Evolutionary conservation across 805 yeast species (phyloP), one percentile per base, ranked within the genome.

Genomic region (Saturnispora halmiae): DNA sequence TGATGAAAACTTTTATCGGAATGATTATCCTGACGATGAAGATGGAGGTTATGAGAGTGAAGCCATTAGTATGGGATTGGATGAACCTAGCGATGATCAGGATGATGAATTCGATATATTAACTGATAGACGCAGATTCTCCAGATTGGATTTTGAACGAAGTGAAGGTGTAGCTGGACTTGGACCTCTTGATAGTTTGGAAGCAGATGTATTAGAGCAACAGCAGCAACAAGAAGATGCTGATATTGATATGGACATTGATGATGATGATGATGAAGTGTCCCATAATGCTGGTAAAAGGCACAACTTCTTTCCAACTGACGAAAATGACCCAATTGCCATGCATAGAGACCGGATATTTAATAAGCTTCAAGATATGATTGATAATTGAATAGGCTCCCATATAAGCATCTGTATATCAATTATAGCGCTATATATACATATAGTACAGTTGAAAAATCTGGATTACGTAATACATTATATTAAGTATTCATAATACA

Each of bases 1-100:
- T 54, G 95, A 95, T 16, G 98, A 90, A 62, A 86, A 83, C 41
- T 88, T 79, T 54, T 90, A 90, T 56, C 76, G 77, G 51, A 90
- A 92, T 59, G 97, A 90, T 54, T 90, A 90, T 54, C 97, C 97
- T 0, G 95, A 86, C 34, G 96, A 88, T 54, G 96, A 86, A 47
- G 90, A 83, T 51, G 86, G 77, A 8, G 77, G 59, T 11, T 60
- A 60, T 51, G 52, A 53, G 36, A 40, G 46, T 22, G 69, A 54
- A 10, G 51, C 51, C 48, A 51, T 51, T 40, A 50, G 52, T 3
- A 42, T 49, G 25, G 55, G 51, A 2, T 25, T 49, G 6, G 49
- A 41, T 9, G 65, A 57, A 32, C 61, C 58, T 39, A 64, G 64
- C 37, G 67, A 60, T 37, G 69, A 62, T 38, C 67, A 59, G 28